Evolutionary conservation across 495 filamentous ascomycete genomes (phyloP).

Genomic region (Pyrenula aspistea): DNA sequence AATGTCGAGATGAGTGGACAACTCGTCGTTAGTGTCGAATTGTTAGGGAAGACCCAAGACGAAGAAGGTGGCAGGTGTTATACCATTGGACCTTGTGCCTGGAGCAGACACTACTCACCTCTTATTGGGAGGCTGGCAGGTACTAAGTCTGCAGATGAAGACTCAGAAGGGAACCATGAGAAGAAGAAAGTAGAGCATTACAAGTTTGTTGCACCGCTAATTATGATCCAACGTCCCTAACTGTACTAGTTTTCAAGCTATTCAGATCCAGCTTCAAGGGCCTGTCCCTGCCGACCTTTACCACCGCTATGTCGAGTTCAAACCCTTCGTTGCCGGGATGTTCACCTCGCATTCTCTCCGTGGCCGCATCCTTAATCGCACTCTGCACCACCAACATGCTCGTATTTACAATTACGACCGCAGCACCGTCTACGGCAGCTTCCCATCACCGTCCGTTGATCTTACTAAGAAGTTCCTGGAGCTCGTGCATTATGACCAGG

Average conservation of each 20-base stretch:
- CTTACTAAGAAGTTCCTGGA: slow-evolving; percentile 71
- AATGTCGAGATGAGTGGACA: slow-evolving; percentile 44
- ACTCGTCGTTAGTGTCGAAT: slow-evolving; percentile 57
- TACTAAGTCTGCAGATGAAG: slow-evolving; percentile 49
- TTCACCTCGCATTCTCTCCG: slow-evolving; percentile 65
- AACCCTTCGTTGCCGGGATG: slow-evolving; percentile 79
- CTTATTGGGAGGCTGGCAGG: slow-evolving; percentile 75
- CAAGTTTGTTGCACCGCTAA: slow-evolving; percentile 39
- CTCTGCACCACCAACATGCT: slow-evolving; percentile 79
- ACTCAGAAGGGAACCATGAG: slow-evolving; percentile 19
- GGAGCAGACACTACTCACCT: slow-evolving; percentile 77
- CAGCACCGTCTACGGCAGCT: slow-evolving; percentile 54
- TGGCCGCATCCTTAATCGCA: slow-evolving; percentile 68
- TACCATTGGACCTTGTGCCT: slow-evolving; percentile 63
- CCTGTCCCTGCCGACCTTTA: slow-evolving; percentile 70
- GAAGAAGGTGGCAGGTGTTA: slow-evolving; percentile 66
- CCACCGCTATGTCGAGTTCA: slow-evolving; percentile 87
- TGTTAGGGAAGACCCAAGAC: slow-evolving; percentile 60
- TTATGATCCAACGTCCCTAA: background rate
- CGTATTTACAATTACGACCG: slow-evolving; percentile 81
- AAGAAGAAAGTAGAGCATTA: slow-evolving; percentile 49
- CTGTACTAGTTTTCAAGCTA: slow-evolving; percentile 69
- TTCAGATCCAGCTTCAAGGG: slow-evolving; percentile 76
- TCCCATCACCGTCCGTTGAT: slow-evolving; percentile 42
- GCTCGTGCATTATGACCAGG: slow-evolving; percentile 74